Evolutionary conservation across 139 green algal species (phyloP).

Genomic region (Chlamydomonas eustigma): DNA sequence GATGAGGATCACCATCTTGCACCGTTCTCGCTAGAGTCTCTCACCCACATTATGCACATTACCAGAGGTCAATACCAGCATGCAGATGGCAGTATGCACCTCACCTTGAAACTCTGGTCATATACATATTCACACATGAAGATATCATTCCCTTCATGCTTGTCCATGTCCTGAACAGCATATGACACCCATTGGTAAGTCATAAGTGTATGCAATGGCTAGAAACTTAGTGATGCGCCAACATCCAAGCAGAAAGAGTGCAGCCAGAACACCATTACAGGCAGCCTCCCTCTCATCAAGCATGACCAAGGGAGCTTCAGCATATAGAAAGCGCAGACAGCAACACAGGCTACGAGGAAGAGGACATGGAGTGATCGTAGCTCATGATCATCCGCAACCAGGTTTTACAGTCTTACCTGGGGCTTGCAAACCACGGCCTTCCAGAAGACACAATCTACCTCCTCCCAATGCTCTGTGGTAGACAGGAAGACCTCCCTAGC

Average conservation of each 20-base stretch:
- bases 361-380: too few species aligned
- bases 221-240: too few species aligned
- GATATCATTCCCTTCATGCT: constrained; percentile 64
- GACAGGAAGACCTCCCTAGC: constrained; percentile 80
- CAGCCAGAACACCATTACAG: too few species aligned
- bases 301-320: too few species aligned
- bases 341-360: too few species aligned
- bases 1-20: too few species aligned
- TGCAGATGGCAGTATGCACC: not conserved
- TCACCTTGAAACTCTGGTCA: constrained; percentile 38
- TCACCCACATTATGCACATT: not conserved
- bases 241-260: too few species aligned
- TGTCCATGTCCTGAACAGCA: constrained; percentile 26
- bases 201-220: too few species aligned
- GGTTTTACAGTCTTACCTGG: not conserved
- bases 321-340: too few species aligned
- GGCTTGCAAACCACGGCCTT: constrained; percentile 13
- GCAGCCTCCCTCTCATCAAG: too few species aligned
- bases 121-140: constrained; percentile 69
- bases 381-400: not conserved
- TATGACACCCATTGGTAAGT: too few species aligned
- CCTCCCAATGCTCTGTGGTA: constrained; percentile 37
- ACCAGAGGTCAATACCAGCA: not conserved
- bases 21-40: too few species aligned
- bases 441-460: constrained; percentile 16